Evolutionary conservation across 225 moss, liverwort and hornwort species (phyloP).

Genomic region (Climacium dendroides): DNA sequence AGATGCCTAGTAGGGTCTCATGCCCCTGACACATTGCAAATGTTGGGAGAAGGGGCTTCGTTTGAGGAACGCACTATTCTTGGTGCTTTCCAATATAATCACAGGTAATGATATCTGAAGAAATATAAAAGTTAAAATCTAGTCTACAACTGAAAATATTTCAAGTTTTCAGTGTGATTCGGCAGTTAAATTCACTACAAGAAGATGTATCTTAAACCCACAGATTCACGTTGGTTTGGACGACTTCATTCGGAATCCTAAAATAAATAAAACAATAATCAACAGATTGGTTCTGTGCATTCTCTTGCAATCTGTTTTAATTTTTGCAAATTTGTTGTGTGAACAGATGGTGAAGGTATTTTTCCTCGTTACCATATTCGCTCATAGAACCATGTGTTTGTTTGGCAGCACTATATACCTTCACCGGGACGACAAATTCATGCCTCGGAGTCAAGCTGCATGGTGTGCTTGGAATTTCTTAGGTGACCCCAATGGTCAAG

Average conservation of each 20-base stretch:
- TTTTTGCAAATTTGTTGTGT: not conserved
- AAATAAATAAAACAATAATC: not conserved
- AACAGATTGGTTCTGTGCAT: not conserved
- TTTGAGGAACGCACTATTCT: conserved; percentile 50
- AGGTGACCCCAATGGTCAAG: conserved; percentile 46
- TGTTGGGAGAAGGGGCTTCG: conserved; percentile 62
- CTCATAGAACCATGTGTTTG: not conserved
- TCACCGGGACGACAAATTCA: conserved; percentile 56
- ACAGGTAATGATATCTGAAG: conserved; percentile 21
- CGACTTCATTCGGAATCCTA: not conserved
- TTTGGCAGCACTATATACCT: conserved; percentile 58
- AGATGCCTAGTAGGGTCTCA: conserved; percentile 83
- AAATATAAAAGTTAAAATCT: not conserved
- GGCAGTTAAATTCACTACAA: not conserved
- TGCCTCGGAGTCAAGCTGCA: conserved; percentile 65
- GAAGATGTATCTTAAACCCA: not conserved
- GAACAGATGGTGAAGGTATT: not conserved
- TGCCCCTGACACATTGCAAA: conserved; percentile 71
- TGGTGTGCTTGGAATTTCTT: conserved; percentile 96
- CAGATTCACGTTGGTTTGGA: not conserved
- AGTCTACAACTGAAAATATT: not conserved
- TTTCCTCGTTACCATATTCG: not conserved
- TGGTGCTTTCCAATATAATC: conserved; percentile 71
- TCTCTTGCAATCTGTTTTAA: not conserved
- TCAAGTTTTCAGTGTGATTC: not conserved